phyloP scores from a whole-genome alignment of 2,329 filamentous ascomycete species.

The Ophiostoma quercus region DNA sequence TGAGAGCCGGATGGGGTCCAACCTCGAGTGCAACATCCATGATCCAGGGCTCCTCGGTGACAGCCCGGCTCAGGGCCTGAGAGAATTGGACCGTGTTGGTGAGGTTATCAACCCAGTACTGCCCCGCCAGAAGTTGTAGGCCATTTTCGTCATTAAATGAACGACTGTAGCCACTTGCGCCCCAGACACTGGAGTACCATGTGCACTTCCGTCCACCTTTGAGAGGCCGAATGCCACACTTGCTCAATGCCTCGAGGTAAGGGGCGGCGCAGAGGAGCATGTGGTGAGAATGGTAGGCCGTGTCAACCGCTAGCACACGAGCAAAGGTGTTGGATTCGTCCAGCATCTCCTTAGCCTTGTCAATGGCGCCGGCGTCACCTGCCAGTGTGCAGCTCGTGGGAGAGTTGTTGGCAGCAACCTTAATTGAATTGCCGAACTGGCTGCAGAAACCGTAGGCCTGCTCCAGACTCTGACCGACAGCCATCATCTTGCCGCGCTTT shows the following conservation, averaged over 20 bases:
- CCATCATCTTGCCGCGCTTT: not conserved
- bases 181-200: not conserved
- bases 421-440: not conserved
- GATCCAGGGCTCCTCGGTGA: not conserved
- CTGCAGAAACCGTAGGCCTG: not conserved
- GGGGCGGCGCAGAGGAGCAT: not conserved
- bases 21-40: not conserved
- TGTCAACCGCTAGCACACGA: not conserved
- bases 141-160: not conserved
- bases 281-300: not conserved
- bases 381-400: not conserved
- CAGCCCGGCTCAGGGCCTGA: not conserved
- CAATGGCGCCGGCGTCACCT: not conserved
- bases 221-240: not conserved
- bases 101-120: not conserved
- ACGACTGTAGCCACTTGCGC: not conserved
- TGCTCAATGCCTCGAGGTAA: not conserved
- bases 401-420: not conserved
- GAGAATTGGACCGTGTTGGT: not conserved
- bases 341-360: not conserved
- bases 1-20: not conserved
- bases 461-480: not conserved
- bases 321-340: not conserved
- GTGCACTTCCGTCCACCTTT: not conserved
- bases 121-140: not conserved